Percentiles rank a stretch among this genome's conserved stretches.
These are phyloP conservation scores for Lactarius evosmus DNA, from an alignment of 768 basidiomycete genomes.

Conservation along the genomic window DNA sequence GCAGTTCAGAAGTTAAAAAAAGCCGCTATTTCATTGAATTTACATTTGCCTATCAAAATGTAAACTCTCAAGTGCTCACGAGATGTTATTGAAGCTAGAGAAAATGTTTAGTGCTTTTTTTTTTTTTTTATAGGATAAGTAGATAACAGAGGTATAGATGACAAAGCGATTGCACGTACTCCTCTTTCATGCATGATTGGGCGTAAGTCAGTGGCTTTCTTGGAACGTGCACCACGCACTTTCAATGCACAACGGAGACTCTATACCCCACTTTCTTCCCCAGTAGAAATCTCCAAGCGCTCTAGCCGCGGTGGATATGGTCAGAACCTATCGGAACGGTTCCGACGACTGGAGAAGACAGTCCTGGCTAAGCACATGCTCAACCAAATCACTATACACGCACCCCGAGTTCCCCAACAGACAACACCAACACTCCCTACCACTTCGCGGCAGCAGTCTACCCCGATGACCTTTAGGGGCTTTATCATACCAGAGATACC, in stretches of 20 bases:
- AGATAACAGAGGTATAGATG: too few species aligned
- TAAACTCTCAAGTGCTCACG: too few species aligned
- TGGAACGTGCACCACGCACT: constrained; percentile 27
- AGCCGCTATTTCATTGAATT: too few species aligned
- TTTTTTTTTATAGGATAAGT: too few species aligned
- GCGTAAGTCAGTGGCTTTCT: not conserved
- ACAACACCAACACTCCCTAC: constrained; percentile 9
- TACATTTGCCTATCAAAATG: too few species aligned
- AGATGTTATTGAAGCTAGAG: too few species aligned
- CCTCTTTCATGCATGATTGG: not conserved
- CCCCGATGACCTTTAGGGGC: constrained; percentile 44
- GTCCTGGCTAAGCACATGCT: constrained; percentile 45
- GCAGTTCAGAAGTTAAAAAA: too few species aligned
- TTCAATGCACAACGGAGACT: constrained; percentile 35
- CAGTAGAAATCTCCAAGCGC: constrained; percentile 24
- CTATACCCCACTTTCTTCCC: constrained; percentile 31
- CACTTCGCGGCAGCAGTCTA: constrained; percentile 8
- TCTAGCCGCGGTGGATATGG: constrained; percentile 52
- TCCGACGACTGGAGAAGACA: constrained; percentile 52
- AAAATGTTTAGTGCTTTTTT: too few species aligned
- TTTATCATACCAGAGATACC: constrained; percentile 61
- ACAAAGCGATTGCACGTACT: too few species aligned
- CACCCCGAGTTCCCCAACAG: constrained; percentile 20
- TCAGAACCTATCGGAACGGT: constrained; percentile 58
- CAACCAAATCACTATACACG: constrained; percentile 29